Conservation (phyloP, 2,329 filamentous ascomycete genomes). For the Huntiella omanensis region DNA sequence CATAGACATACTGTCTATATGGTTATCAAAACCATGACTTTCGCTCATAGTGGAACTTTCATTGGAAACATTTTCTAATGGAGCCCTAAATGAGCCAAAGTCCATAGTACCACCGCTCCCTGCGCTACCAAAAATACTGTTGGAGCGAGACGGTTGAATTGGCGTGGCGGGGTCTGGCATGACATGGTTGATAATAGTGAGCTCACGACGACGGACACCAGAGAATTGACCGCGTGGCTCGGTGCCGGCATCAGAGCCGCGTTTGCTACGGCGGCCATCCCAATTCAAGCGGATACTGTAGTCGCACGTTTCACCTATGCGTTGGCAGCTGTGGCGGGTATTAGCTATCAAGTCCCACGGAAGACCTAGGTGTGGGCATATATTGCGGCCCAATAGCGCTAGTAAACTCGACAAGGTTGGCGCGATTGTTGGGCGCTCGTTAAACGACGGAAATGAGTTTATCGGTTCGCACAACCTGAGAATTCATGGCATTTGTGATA, state of each 20-base stretch:
- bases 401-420: too few species aligned
- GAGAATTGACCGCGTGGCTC: neutral
- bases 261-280: constrained; percentile 38
- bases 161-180: constrained; percentile 6
- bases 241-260: constrained; percentile 8
- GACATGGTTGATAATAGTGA: constrained; percentile 20
- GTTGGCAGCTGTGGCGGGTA: constrained; percentile 34
- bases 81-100: constrained; percentile 5
- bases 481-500: neutral
- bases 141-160: constrained; percentile 1
- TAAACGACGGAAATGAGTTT: too few species aligned
- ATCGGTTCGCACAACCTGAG: too few species aligned
- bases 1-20: too few species aligned
- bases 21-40: too few species aligned
- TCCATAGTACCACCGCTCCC: constrained; percentile 1
- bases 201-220: constrained; percentile 17
- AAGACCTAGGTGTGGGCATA: neutral
- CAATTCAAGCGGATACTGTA: constrained; percentile 69
- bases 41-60: neutral
- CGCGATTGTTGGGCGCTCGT: too few species aligned
- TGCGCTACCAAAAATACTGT: neutral
- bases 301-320: constrained; percentile 55
- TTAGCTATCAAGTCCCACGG: neutral
- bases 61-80: constrained; percentile 1
- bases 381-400: too few species aligned